Conservation (phyloP, 352 stramenopile genomes). For the Phytopythium cucurbitacearum region DNA sequence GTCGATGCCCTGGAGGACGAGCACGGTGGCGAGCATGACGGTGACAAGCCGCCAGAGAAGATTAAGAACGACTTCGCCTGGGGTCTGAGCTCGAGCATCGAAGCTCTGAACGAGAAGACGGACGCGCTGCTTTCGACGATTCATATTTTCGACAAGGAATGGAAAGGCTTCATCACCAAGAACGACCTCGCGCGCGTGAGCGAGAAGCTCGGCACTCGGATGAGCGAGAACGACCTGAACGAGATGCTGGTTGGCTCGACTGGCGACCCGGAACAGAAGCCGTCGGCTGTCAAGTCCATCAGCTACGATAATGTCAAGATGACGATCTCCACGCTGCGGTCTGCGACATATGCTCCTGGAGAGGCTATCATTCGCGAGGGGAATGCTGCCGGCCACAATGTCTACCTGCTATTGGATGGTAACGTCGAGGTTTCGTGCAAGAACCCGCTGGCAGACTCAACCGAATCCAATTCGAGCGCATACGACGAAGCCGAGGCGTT, state of each 20-base stretch:
- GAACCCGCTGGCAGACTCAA: constrained; percentile 55
- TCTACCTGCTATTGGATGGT: constrained; percentile 75
- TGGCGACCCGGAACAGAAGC: constrained; percentile 63
- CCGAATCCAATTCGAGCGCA: constrained; percentile 7
- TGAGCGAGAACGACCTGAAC: constrained; percentile 74
- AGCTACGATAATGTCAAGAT: constrained; percentile 82
- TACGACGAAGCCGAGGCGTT: constrained; percentile 27
- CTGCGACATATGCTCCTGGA: constrained; percentile 52
- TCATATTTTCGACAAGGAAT: constrained; percentile 71
- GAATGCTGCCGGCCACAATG: constrained; percentile 58
- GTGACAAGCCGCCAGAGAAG: constrained; percentile 25
- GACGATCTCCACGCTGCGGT: constrained; percentile 73
- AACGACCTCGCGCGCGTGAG: constrained; percentile 71
- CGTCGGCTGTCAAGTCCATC: constrained; percentile 44
- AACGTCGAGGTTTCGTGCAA: constrained; percentile 76
- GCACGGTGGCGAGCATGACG: constrained; percentile 11
- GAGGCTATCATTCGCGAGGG: constrained; percentile 78
- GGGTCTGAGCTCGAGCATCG: constrained; percentile 66
- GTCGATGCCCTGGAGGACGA: constrained; percentile 51
- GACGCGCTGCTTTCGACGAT: constrained; percentile 64
- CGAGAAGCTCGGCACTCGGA: constrained; percentile 58
- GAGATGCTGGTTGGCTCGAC: constrained; percentile 81
- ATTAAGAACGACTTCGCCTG: constrained; percentile 49
- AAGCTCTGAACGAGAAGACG: constrained; percentile 65
- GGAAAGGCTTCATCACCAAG: constrained; percentile 81